A percentile compares a stretch with the other conserved stretches of the same genome.
These are phyloP conservation scores for Taphrina communis DNA, from an alignment of 1,139 yeast genomes.

Conservation along the genomic window DNA sequence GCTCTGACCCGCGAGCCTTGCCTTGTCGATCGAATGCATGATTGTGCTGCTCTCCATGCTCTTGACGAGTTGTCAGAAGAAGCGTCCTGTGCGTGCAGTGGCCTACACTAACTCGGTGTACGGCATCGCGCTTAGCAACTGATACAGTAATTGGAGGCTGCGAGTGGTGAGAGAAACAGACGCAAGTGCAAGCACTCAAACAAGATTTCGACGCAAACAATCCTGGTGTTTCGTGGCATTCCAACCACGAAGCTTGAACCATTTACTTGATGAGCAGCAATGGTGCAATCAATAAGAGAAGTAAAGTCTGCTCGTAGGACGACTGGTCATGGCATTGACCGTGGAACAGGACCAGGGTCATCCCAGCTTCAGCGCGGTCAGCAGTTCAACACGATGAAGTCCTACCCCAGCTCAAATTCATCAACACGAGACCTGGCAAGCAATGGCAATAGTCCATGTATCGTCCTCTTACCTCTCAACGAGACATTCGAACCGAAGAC, in stretches of 20 bases:
- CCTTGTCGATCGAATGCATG: background rate
- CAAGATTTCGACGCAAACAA: no score
- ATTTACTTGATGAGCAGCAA: conserved; percentile 11
- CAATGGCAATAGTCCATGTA: conserved; percentile 17
- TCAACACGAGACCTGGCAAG: background rate
- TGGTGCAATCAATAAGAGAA: conserved; percentile 16
- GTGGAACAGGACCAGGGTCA: conserved; percentile 2
- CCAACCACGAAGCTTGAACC: background rate
- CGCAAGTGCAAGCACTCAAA: no score
- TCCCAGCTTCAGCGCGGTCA: conserved; percentile 21
- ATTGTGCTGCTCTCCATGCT: background rate
- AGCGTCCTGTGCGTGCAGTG: background rate
- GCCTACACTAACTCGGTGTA: no score
- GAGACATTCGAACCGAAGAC: conserved; percentile 82
- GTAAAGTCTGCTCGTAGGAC: conserved; percentile 8
- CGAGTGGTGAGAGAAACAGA: no score
- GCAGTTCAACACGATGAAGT: conserved; percentile 15
- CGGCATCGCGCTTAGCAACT: no score
- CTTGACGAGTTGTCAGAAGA: background rate
- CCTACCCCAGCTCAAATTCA: conserved; percentile 2
- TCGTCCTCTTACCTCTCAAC: conserved; percentile 63
- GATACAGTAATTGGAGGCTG: no score
- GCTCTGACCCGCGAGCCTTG: background rate
- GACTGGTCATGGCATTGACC: conserved; percentile 5
- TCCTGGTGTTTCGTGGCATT: background rate